Conservation (phyloP, 2,329 filamentous ascomycete genomes). For the Trichoderma semiorbis region DNA sequence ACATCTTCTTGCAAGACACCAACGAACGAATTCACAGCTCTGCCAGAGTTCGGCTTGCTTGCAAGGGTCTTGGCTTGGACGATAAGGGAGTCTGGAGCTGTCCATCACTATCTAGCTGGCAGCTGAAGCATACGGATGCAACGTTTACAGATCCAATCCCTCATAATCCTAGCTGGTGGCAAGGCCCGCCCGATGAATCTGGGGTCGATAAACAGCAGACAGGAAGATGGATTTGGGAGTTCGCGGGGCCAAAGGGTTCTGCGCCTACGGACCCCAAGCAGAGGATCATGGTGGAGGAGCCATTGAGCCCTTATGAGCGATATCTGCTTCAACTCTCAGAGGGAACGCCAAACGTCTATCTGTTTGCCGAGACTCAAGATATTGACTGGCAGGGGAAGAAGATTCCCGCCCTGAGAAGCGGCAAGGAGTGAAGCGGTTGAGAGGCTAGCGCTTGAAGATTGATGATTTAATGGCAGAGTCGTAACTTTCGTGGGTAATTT, state of each 20-base stretch:
- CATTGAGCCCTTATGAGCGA: slow-evolving; percentile 50
- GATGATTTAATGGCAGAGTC: background rate
- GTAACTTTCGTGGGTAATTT: background rate
- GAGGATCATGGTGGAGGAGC: slow-evolving; percentile 50
- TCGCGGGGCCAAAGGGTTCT: slow-evolving; percentile 40
- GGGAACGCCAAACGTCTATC: slow-evolving; percentile 42
- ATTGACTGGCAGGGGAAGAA: slow-evolving; percentile 14
- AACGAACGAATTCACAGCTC: slow-evolving; percentile 55
- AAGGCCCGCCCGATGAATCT: slow-evolving; percentile 25
- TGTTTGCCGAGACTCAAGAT: slow-evolving; percentile 34
- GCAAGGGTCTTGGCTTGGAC: slow-evolving; percentile 47
- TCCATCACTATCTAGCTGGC: slow-evolving; percentile 44
- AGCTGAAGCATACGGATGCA: slow-evolving; percentile 35
- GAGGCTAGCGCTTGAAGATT: background rate
- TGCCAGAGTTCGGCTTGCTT: slow-evolving; percentile 51
- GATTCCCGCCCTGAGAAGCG: background rate
- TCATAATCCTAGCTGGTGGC: slow-evolving; percentile 33
- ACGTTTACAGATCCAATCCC: slow-evolving; percentile 36
- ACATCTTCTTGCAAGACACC: slow-evolving; percentile 46
- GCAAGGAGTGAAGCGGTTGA: background rate
- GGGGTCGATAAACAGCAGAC: slow-evolving; percentile 24
- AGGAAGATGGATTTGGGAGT: slow-evolving; percentile 54
- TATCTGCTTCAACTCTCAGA: slow-evolving; percentile 45
- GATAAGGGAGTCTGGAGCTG: slow-evolving; percentile 48
- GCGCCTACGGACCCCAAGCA: slow-evolving; percentile 40